Evolutionary conservation across 129 eudicot genomes (phyloP), one percentile per base, ranked within the genome.

Genomic region (Flaveria robusta): DNA sequence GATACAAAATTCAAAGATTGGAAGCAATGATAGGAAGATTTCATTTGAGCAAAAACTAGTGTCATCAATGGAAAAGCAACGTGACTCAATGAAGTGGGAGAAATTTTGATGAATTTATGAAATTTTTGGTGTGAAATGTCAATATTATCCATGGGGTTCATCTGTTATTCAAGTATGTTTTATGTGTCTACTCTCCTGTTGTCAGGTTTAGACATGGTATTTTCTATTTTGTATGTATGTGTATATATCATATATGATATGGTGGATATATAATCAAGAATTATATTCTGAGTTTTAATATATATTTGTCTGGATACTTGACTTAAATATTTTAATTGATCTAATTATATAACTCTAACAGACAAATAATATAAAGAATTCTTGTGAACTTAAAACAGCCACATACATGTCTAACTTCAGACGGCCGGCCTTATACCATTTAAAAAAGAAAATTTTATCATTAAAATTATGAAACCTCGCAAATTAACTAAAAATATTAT

Each of bases 81-180:
- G 79, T 5, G 81, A 77, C 51, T 76, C 80, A 29, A 77, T 77
- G 82, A 73, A 85, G 63, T 88, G 96, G 93, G 96, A 90, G 76
- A 90, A 86, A 49, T 90, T 80, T 88, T 82, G 86, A 88, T 68
- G 12, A 26, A 62, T 62, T 62, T 5, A 12, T 14, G 4, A 62
- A 63, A 13, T 29, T 60, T 62, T 63, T 63, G 11, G 43, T 29
- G 45, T 63, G 45, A 63, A 63, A 63, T 23, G 20, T 27, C 68
- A 6, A 3, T 63, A 27, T 29, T 63, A 63, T 29, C 68, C 45
- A 27, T 62, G 68, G n/a, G 27, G 42, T 62, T 62, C 68, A 5
- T 63, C 1, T 29, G 43, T 9, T 63, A 63, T 63, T 37, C 68
- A 63, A 29, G 45, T 63, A 6, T 63, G 66, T 13, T 29, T 60